Evolutionary conservation across 1,139 yeast genomes (phyloP).

Genomic region (Saccharomycopsis phalli): DNA sequence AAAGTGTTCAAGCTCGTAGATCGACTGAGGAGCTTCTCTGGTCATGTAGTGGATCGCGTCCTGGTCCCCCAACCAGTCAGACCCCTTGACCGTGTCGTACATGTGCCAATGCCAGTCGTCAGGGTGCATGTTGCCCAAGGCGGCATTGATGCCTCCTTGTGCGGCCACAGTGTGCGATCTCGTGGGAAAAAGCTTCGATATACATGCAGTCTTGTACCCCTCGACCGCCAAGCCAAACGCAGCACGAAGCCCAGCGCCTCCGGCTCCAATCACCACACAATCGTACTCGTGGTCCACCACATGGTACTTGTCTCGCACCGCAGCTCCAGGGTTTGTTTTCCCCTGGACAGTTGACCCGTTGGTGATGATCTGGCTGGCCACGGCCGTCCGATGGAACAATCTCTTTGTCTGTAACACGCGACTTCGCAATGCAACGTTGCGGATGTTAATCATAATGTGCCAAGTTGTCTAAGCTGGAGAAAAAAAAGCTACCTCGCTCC

Average conservation of each 20-base stretch:
- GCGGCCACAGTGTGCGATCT: slow-evolving; percentile 99
- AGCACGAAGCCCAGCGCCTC: slow-evolving; percentile 98
- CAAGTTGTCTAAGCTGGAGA: too few relatives aligned
- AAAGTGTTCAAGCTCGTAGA: slow-evolving; percentile 93
- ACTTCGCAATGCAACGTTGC: background rate
- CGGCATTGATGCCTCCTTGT: slow-evolving; percentile 99
- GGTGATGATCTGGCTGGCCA: slow-evolving; percentile 26
- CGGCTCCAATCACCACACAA: slow-evolving; percentile 97
- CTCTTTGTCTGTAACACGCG: background rate
- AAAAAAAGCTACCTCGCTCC: too few relatives aligned
- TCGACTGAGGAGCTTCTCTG: slow-evolving; percentile 92
- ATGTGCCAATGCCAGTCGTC: slow-evolving; percentile 99
- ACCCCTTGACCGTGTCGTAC: slow-evolving; percentile 98
- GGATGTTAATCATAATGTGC: background rate
- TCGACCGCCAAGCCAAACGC: slow-evolving; percentile 97
- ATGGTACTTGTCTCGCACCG: slow-evolving; percentile 71
- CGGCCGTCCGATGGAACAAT: slow-evolving; percentile 8
- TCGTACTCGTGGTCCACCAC: slow-evolving; percentile 96
- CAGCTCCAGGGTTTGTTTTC: slow-evolving; percentile 37
- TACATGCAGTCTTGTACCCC: slow-evolving; percentile 96
- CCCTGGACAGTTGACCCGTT: slow-evolving; percentile 36
- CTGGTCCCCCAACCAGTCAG: slow-evolving; percentile 99
- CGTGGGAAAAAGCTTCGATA: slow-evolving; percentile 94
- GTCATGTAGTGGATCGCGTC: slow-evolving; percentile 99
- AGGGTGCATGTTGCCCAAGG: slow-evolving; percentile 92